A percentile compares a stretch with the other conserved stretches of the same genome.
phyloP scores from a whole-genome alignment of 176 grass and related monocot species.

The Hsuehochloa calcarea region DNA sequence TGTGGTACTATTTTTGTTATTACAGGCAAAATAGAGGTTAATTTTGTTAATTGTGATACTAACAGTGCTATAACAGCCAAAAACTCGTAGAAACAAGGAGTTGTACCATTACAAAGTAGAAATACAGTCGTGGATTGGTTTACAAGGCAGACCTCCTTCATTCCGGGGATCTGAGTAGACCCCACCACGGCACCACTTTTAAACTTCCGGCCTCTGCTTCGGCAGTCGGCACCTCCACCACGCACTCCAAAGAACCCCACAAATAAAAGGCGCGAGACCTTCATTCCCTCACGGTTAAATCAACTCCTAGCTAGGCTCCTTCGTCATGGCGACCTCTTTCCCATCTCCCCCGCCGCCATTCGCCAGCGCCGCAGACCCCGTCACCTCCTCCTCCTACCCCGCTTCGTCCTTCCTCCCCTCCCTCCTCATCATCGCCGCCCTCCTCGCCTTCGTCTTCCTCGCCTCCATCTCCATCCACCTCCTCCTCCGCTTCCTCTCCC shows the following conservation, averaged over 20 bases:
- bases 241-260: not conserved
- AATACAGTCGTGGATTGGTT: not conserved
- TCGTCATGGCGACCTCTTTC: constrained; percentile 40
- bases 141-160: not conserved
- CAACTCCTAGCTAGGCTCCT: not conserved
- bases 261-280: constrained; percentile 29
- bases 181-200: not conserved
- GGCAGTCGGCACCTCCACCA: not conserved
- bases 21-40: rapidly evolving
- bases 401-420: constrained; percentile 41
- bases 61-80: too few species aligned
- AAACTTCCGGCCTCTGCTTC: constrained; percentile 18
- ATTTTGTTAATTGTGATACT: too few species aligned
- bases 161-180: not conserved
- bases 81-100: not conserved
- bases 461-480: constrained; percentile 70
- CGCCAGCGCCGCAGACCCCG: not conserved
- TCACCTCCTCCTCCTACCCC: constrained; percentile 5
- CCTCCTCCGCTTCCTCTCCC: constrained; percentile 62
- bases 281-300: constrained; percentile 14
- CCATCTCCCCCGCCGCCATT: constrained; percentile 30
- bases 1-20: too few species aligned
- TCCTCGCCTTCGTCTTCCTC: constrained; percentile 61
- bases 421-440: constrained; percentile 67
- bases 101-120: not conserved